Evolutionary conservation across 352 stramenopile species (phyloP).

Genomic region (Pythium phragmiticola): DNA sequence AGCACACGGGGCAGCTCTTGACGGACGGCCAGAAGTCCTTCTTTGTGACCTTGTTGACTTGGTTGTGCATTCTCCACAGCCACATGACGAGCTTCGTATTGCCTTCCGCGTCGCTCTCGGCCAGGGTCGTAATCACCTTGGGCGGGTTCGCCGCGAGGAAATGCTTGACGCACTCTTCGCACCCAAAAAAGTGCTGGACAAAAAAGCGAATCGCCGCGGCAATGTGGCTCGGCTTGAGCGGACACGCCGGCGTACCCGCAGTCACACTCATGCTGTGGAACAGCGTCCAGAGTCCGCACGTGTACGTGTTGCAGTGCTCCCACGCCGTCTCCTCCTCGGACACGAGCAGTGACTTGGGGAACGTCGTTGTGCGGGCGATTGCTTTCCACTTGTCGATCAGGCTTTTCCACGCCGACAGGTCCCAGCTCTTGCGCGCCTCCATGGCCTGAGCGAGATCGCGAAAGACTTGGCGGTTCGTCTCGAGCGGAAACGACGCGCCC

Average conservation of each 20-base stretch:
- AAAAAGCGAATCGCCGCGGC: conserved; percentile 66
- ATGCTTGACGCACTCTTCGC: conserved; percentile 71
- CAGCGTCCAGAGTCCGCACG: conserved; percentile 77
- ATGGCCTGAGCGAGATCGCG: conserved; percentile 37
- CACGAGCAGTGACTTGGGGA: conserved; percentile 60
- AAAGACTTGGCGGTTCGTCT: conserved; percentile 61
- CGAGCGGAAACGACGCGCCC: conserved; percentile 56
- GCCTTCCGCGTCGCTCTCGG: conserved; percentile 35
- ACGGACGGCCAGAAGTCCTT: conserved; percentile 67
- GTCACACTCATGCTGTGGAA: conserved; percentile 76
- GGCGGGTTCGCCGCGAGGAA: conserved; percentile 69
- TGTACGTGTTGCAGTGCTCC: conserved; percentile 72
- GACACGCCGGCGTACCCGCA: conserved; percentile 30
- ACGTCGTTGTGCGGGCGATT: conserved; percentile 40
- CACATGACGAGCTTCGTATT: conserved; percentile 54
- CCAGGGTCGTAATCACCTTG: conserved; percentile 46
- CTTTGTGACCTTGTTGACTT: conserved; percentile 73
- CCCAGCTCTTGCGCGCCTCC: conserved; percentile 46
- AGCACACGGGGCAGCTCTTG: conserved; percentile 55
- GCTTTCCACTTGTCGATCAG: conserved; percentile 69
- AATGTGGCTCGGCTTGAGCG: conserved; percentile 56
- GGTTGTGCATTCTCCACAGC: conserved; percentile 87
- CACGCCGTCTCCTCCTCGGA: conserved; percentile 49
- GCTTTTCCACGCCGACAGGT: conserved; percentile 51
- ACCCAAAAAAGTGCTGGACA: conserved; percentile 83